Evolutionary conservation across 208 protist species (phyloP).

Genomic region (Naegleria fowleri): DNA sequence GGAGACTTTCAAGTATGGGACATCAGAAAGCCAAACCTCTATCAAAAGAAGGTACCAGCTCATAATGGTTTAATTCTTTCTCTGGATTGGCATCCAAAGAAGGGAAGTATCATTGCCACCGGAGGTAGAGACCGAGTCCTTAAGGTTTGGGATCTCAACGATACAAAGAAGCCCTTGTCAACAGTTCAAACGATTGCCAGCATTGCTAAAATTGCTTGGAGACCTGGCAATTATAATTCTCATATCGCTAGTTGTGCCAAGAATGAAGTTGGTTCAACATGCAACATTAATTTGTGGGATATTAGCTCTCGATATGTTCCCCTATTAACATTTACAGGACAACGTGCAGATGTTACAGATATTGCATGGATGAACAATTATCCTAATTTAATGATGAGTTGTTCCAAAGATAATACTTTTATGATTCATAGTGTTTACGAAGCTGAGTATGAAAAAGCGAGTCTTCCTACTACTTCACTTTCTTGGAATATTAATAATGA

Average conservation of each 20-base stretch:
- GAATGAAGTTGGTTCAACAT: neutral
- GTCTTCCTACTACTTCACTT: neutral
- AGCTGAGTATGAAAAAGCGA: neutral
- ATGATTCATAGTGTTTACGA: neutral
- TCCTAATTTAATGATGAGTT: neutral
- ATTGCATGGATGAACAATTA: neutral
- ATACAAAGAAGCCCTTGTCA: neutral
- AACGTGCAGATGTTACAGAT: neutral
- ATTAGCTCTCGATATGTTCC: neutral
- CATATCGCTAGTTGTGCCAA: neutral
- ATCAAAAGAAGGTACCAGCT: neutral
- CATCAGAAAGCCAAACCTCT: neutral
- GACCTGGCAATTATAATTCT: neutral
- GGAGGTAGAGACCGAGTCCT: neutral
- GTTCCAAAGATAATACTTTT: neutral
- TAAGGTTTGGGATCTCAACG: neutral
- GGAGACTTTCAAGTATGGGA: slow-evolving; percentile 21
- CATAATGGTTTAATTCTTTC: slow-evolving; percentile 15
- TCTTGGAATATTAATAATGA: slow-evolving; percentile 10
- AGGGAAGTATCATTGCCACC: neutral
- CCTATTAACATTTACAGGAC: neutral
- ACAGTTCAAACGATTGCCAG: slow-evolving; percentile 19
- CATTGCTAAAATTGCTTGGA: neutral
- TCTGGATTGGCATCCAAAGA: slow-evolving; percentile 24
- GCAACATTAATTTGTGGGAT: slow-evolving; percentile 19